Evolutionary conservation across 805 yeast genomes (phyloP), one percentile per base, ranked within the genome.

Genomic region (Candida montana): DNA sequence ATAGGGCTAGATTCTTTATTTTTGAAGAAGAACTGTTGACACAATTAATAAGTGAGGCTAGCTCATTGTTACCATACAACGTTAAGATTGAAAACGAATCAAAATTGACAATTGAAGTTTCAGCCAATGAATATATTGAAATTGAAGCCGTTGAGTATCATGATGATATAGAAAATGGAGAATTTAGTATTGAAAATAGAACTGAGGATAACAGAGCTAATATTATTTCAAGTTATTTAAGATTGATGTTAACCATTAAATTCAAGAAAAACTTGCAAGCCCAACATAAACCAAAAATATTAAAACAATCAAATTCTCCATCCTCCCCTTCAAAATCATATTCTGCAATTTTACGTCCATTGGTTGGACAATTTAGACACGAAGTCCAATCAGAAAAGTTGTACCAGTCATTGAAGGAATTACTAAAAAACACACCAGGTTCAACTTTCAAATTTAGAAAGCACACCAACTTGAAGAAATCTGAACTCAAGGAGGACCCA

Each of bases 11-110:
- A 35, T 80, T 74, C 48, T 75, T 77, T 45, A 68, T 90, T 7
- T 91, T 91, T 64, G 98, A 91, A 56, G 93, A 86, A 54, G 98
- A 91, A 59, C 68, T 91, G 41, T 87, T 87, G 65, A 78, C 76
- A 59, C 89, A 82, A 51, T 62, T 91, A 41, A 71, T 81, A 19
- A 76, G 80, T 48, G 99, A 91, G 61, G 87, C 95, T 1, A 72
- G 81, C 24, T 58, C 70, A 6, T 65, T 91, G 44, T 72, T 81
- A 9, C 77, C 88, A 16, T 77, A 80, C 49, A 81, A 83, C 41
- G 91, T 87, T 4, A 69, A 71, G 13, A 72, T 81, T 15, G 79
- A 83, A 24, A 74, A 72, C 39, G 77, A 74, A 38, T 78, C 81
- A 45, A 81, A 78, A 50, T 74, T 90, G 17, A 68, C 74, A 1